Evolutionary conservation across 108 stramenopile genomes (phyloP).

Genomic region (Chaetoceros tenuissimus): DNA sequence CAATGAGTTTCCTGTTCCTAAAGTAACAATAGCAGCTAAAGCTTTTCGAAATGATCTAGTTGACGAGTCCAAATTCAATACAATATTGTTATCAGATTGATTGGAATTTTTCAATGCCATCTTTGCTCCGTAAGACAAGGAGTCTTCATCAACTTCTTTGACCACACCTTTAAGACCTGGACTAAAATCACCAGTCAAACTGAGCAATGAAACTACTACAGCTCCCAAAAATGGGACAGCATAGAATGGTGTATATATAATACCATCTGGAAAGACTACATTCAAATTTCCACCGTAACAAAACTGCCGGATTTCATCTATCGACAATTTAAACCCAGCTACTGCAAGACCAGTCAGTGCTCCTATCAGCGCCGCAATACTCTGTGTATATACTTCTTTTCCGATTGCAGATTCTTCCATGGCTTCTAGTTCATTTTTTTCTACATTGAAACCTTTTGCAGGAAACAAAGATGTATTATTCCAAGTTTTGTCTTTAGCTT

Average conservation of each 20-base stretch:
- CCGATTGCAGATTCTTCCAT: no score
- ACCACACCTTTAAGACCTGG: slow-evolving; percentile 60
- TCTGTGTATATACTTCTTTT: slow-evolving; percentile 26
- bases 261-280: slow-evolving; percentile 1
- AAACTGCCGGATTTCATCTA: slow-evolving; percentile 41
- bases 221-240: slow-evolving; percentile 63
- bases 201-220: slow-evolving; percentile 37
- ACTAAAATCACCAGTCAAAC: slow-evolving; percentile 40
- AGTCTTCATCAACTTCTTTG: slow-evolving; percentile 52
- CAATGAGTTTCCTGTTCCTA: slow-evolving; percentile 80
- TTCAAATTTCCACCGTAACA: slow-evolving; percentile 30
- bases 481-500: no score
- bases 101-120: slow-evolving; percentile 18
- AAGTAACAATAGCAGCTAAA: slow-evolving; percentile 67
- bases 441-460: no score
- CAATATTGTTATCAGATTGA: slow-evolving; percentile 1
- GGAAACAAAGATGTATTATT: no score
- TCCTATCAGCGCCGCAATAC: slow-evolving; percentile 54
- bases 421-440: no score
- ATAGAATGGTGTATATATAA: slow-evolving; percentile 17
- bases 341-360: slow-evolving; percentile 46
- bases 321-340: slow-evolving; percentile 60
- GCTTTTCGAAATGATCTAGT: slow-evolving; percentile 56
- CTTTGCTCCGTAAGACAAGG: no score
- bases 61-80: slow-evolving; percentile 10